Conservation (phyloP, 2,329 filamentous ascomycete genomes). For the Ceratocystis papillata region DNA sequence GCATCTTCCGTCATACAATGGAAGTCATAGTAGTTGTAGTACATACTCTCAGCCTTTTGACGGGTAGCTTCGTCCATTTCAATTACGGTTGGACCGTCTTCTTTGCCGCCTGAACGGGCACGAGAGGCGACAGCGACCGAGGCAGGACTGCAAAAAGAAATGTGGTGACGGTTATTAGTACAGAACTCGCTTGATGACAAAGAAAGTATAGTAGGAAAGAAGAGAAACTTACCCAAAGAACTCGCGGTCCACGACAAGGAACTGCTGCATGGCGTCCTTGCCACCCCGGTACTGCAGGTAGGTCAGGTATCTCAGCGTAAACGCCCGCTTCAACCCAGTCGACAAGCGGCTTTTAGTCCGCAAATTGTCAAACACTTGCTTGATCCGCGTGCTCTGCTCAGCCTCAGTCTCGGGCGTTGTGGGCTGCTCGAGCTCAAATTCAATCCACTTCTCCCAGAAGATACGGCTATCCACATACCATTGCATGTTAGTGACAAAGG, state of each 20-base stretch:
- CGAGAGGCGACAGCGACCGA: conserved; percentile 38
- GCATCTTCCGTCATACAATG: conserved; percentile 37
- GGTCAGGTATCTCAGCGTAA: conserved; percentile 67
- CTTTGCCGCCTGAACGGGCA: conserved; percentile 34
- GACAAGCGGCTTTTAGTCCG: conserved; percentile 61
- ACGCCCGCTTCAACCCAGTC: conserved; percentile 55
- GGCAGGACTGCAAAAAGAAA: conserved; percentile 33
- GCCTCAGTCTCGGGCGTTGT: conserved; percentile 53
- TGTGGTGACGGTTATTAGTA: conserved; percentile 16
- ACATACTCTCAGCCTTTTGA: conserved; percentile 42
- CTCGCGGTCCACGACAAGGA: conserved; percentile 70
- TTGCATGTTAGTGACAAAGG: conserved; percentile 72
- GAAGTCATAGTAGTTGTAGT: conserved; percentile 44
- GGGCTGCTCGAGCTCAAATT: conserved; percentile 80
- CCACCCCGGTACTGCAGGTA: conserved; percentile 76
- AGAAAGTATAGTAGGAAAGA: not conserved
- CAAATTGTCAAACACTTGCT: conserved; percentile 67
- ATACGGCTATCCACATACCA: conserved; percentile 74
- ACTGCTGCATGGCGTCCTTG: conserved; percentile 76
- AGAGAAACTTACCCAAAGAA: conserved; percentile 62
- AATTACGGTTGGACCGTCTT: conserved; percentile 35
- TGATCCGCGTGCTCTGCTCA: conserved; percentile 61
- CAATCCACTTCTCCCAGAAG: conserved; percentile 83
- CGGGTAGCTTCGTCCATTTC: conserved; percentile 44
- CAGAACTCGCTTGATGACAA: not conserved